phyloP scores from a whole-genome alignment of 306 rosid genomes.

The Medicago ruthenica region DNA sequence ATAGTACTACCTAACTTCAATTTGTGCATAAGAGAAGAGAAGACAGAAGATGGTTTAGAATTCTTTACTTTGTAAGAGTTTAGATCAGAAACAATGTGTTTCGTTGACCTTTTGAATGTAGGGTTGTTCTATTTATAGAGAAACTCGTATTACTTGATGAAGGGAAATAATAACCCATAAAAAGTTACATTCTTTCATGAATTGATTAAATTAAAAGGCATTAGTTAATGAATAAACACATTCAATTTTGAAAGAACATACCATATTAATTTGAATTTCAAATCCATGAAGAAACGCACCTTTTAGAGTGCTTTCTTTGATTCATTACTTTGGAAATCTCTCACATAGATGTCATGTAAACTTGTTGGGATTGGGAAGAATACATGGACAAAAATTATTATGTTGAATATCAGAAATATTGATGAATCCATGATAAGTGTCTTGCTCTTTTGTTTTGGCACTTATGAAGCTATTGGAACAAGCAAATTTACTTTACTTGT shows the following conservation, averaged over 20 bases:
- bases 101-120: not conserved
- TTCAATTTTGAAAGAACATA: not conserved
- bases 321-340: not conserved
- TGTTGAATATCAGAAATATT: conserved; percentile 18
- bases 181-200: not conserved
- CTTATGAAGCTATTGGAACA: conserved; percentile 6
- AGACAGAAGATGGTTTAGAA: not conserved
- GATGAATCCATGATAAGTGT: conserved; percentile 1
- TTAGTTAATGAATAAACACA: not conserved
- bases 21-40: not conserved
- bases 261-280: not conserved
- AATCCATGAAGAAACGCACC: not conserved
- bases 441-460: not conserved
- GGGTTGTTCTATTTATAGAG: not conserved
- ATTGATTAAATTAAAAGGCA: not conserved
- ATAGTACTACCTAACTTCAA: not conserved
- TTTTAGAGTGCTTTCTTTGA: not conserved
- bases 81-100: not conserved
- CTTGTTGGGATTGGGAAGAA: not conserved
- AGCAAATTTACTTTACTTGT: conserved; percentile 14
- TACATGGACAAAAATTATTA: not conserved
- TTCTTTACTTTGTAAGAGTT: not conserved
- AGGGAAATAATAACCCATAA: not conserved
- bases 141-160: not conserved
- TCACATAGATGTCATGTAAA: not conserved